Evolutionary conservation across 495 filamentous ascomycete genomes (phyloP).

Genomic region (Lophiostoma macrostomum): DNA sequence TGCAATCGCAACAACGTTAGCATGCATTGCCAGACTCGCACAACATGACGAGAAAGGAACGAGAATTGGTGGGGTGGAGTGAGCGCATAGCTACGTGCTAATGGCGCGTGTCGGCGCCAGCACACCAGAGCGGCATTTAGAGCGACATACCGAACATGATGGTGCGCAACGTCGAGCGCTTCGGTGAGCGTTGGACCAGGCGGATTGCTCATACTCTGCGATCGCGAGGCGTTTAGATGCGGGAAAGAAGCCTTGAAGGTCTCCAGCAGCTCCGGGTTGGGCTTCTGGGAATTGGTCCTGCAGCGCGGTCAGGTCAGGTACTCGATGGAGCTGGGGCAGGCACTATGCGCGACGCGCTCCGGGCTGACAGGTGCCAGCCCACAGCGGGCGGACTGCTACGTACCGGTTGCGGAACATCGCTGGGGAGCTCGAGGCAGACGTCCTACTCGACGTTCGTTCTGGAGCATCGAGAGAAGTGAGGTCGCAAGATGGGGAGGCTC

Average conservation of each 20-base stretch:
- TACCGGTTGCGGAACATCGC: constrained; percentile 46
- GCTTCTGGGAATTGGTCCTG: constrained; percentile 84
- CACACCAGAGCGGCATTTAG: neutral
- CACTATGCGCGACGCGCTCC: constrained; percentile 9
- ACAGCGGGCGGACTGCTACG: constrained; percentile 4
- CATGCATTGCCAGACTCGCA: no score
- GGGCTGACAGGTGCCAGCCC: neutral
- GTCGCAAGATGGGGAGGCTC: constrained; percentile 25
- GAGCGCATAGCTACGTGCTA: constrained; percentile 19
- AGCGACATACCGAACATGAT: constrained; percentile 37
- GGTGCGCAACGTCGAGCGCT: constrained; percentile 40
- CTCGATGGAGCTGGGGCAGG: neutral
- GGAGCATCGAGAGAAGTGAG: constrained; percentile 28
- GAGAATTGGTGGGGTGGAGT: constrained; percentile 8
- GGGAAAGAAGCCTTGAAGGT: constrained; percentile 79
- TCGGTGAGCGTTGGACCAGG: constrained; percentile 37
- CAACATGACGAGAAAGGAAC: neutral
- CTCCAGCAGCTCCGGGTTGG: constrained; percentile 76
- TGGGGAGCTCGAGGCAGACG: constrained; percentile 25
- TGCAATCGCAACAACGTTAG: constrained; percentile 32
- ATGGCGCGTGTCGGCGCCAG: neutral
- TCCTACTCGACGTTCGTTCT: constrained; percentile 3
- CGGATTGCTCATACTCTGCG: constrained; percentile 31
- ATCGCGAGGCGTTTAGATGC: constrained; percentile 50
- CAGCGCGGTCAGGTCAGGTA: constrained; percentile 24